A percentile compares a stretch with the other conserved stretches of the same genome.
Evolutionary conservation across 208 protist species (phyloP).

Genomic region (Trypanosoma vivax): DNA sequence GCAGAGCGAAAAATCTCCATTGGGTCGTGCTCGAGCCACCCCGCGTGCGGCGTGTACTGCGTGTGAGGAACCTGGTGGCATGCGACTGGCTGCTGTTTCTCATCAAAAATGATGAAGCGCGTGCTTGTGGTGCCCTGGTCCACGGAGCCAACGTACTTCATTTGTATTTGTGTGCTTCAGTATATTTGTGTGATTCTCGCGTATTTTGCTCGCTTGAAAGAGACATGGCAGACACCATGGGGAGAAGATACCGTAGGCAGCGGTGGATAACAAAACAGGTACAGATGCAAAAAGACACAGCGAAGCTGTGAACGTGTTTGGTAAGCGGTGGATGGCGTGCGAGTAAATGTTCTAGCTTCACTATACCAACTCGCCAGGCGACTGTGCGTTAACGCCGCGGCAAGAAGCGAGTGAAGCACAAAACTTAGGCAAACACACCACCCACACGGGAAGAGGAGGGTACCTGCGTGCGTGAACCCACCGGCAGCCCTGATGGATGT

Average conservation of each 20-base stretch:
- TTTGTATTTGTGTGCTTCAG: slow-evolving; percentile 5
- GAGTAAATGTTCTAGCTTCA: slow-evolving; percentile 14
- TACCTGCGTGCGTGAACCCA: neutral
- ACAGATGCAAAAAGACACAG: neutral
- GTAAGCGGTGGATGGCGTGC: neutral
- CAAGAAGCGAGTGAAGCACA: slow-evolving; percentile 36
- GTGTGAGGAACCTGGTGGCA: slow-evolving; percentile 74
- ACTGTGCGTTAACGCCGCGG: slow-evolving; percentile 11
- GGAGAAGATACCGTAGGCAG: neutral
- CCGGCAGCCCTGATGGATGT: slow-evolving; percentile 24
- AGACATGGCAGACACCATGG: neutral
- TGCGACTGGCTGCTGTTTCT: slow-evolving; percentile 42
- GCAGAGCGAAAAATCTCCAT: slow-evolving; percentile 85
- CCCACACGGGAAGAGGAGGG: slow-evolving; percentile 13
- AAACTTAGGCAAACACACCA: neutral
- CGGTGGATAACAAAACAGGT: neutral
- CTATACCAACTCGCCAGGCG: slow-evolving; percentile 33
- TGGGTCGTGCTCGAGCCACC: slow-evolving; percentile 96
- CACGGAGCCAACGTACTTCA: slow-evolving; percentile 82
- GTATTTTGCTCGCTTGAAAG: neutral
- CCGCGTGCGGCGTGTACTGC: slow-evolving; percentile 77
- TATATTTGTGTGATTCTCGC: neutral
- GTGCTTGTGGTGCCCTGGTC: slow-evolving; percentile 95
- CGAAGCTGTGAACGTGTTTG: neutral
- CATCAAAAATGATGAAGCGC: slow-evolving; percentile 92